Evolutionary conservation across 257 asterid genomes (phyloP), one percentile per base, ranked within the genome.

Genomic region (Ocimum tenuiflorum): DNA sequence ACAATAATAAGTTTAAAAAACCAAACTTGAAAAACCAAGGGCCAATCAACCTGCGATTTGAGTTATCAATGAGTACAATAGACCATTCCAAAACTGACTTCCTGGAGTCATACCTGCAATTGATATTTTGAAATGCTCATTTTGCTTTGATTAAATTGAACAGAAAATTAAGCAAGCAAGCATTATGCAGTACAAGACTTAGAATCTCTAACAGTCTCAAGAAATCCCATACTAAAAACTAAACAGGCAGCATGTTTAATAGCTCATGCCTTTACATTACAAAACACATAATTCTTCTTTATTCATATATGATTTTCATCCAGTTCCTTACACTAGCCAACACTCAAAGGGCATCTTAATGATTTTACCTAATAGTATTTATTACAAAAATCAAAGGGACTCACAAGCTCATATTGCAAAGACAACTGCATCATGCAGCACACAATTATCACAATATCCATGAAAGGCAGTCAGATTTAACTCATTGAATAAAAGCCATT

Each of bases 21-120:
- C 33, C 22, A 52, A 39, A 53, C 5, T 3, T 8, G 60, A 55
- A 19, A 17, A 59, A n/a, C 12, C 15, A 14, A 33, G 65, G 9
- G 65, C n/a, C 48, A 76, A 66, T 82, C 63, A 8, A 91, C 98
- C 98, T 88, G 85, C 96, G 90, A 70, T 91, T 91, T 10, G 95
- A 85, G 82, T 85, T 80, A 77, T 91, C 98, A 68, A 91, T 81
- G 68, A 88, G 96, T 51, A 82, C 74, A 60, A 91, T 82, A 70
- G 98, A 79, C 98, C 98, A 88, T 76, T 91, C 96, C 82, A 91
- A 74, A 63, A 86, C 51, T 57, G 96, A 91, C 66, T 80, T 89
- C 72, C 92, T 84, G 65, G 96, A 67, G 71, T 91, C 96, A 35
- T 78, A 91, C 79, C 98, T 91, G 85, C 76, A 77, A 42, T 63